Percentiles rank a stretch among this genome's conserved stretches.
These are phyloP conservation scores for Mucor irregularis DNA, from an alignment of 371 early-diverging fungal genomes.

Conservation along the genomic window DNA sequence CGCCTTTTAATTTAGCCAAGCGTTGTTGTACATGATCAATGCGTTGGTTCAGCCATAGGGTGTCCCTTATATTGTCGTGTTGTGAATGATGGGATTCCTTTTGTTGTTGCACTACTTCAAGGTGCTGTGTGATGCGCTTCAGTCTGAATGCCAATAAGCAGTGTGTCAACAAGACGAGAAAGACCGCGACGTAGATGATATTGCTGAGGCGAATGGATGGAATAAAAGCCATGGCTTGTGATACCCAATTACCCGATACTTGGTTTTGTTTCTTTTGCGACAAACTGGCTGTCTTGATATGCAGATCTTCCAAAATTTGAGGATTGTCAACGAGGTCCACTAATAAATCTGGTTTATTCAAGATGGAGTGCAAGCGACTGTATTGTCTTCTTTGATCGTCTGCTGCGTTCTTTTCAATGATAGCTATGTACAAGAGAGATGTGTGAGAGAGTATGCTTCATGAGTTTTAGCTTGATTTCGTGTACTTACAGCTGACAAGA, in stretches of 20 bases:
- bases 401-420: constrained; percentile 30
- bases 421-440: constrained; percentile 10
- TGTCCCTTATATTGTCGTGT: background rate
- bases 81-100: background rate
- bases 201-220: background rate
- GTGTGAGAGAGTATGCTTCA: no score
- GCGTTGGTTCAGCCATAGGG: constrained; percentile 3
- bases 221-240: background rate
- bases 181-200: constrained; percentile 8
- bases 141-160: constrained; percentile 19
- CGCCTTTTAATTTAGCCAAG: constrained; percentile 11
- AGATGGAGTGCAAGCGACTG: constrained; percentile 9
- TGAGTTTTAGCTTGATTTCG: no score
- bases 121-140: constrained; percentile 8
- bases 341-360: constrained; percentile 12
- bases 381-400: constrained; percentile 21
- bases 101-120: constrained; percentile 1
- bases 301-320: constrained; percentile 6
- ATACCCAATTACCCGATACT: background rate
- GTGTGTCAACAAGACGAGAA: constrained; percentile 12
- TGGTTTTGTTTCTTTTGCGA: background rate
- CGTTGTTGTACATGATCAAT: constrained; percentile 7
- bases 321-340: constrained; percentile 8
- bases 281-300: background rate
- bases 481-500: constrained; percentile 60